Conservation (phyloP, 2,329 filamentous ascomycete genomes). For the Blumeriella jaapii region DNA sequence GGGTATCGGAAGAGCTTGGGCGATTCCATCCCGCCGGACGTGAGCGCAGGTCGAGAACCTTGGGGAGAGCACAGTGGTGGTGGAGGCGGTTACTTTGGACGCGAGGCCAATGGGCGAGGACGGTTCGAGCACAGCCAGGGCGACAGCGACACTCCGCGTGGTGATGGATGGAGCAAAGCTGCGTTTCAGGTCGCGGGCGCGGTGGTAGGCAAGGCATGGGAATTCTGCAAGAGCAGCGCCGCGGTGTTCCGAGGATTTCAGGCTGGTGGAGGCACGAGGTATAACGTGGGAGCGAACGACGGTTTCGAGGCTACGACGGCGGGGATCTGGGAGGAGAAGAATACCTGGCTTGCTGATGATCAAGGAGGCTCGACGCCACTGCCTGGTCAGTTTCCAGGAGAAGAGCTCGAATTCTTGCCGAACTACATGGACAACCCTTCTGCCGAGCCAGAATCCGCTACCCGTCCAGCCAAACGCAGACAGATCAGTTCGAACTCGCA, state of each 20-base stretch:
- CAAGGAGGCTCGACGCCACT: conserved; percentile 32
- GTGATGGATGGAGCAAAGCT: conserved; percentile 42
- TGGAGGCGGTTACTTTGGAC: conserved; percentile 11
- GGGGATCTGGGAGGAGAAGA: conserved; percentile 17
- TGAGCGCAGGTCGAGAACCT: conserved; percentile 1
- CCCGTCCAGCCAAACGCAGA: conserved; percentile 36
- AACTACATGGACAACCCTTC: conserved; percentile 31
- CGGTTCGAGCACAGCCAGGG: conserved; percentile 10
- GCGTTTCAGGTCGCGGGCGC: conserved; percentile 37
- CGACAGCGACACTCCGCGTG: conserved; percentile 14
- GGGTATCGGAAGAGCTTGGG: conserved; percentile 27
- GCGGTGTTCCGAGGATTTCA: conserved; percentile 70
- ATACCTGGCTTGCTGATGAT: conserved; percentile 4
- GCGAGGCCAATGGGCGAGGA: conserved; percentile 17
- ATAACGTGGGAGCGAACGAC: conserved; percentile 28
- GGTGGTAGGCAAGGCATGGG: conserved; percentile 66
- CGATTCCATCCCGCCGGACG: conserved; percentile 3
- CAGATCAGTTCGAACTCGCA: conserved; percentile 31
- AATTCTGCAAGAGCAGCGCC: conserved; percentile 59
- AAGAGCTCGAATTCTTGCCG: conserved; percentile 32
- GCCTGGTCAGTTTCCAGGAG: conserved; percentile 42
- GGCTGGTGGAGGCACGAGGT: conserved; percentile 69
- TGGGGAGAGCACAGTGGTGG: conserved; percentile 11
- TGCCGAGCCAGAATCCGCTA: conserved; percentile 29
- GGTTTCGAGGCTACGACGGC: conserved; percentile 11